Evolutionary conservation across 1,284 basidiomycete genomes (phyloP), one percentile per base, ranked within the genome.

Genomic region (Cerioporus squamosus): DNA sequence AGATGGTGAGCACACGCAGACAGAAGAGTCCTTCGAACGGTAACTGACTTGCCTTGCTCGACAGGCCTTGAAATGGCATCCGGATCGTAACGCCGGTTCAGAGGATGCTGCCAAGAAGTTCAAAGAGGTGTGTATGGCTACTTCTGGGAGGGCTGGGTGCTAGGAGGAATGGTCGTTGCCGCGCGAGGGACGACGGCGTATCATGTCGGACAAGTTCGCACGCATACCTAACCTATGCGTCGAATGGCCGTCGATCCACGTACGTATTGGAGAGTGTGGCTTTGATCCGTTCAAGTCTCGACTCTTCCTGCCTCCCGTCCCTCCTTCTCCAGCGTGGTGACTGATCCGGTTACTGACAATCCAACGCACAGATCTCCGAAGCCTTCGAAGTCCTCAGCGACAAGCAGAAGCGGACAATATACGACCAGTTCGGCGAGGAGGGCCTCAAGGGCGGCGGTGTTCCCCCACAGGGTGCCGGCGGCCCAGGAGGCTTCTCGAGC

Each of bases 341-440:
- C 12, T 15, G 3, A 15, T 14, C 10, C 33, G 10, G 14, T 36
- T 10, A 15, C 33, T 36, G 33, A 36, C 33, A 36, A 36, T 15
- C 1, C 33, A 10, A 33, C 14, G 33, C 17, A 5, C 60, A 94
- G 91, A 85, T 97, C 58, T 93, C 93, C 23, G 97, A 99, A 79
- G 97, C 97, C 0, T 98, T 97, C 70, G 97, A 99, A 74, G 97
- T 98, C 47, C 85, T 98, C 52, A 93, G 86, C 53, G 96, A 98
- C 76, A 89, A 91, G 77, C 85, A 98, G 74, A 99, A 98, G 76
- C 90, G 94, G 47, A 81, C 93, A 0, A 77, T 98, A 26, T 99
- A 97, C 67, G 97, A 99, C 74, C 94, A 97, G 66, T 91, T 95
- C 61, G 97, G 97, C 33, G 97, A 98, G 74, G 97, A 98, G 65